Evolutionary conservation across 2,329 filamentous ascomycete genomes (phyloP), one percentile per base, ranked within the genome.

Genomic region (Colletotrichum graminicola): DNA sequence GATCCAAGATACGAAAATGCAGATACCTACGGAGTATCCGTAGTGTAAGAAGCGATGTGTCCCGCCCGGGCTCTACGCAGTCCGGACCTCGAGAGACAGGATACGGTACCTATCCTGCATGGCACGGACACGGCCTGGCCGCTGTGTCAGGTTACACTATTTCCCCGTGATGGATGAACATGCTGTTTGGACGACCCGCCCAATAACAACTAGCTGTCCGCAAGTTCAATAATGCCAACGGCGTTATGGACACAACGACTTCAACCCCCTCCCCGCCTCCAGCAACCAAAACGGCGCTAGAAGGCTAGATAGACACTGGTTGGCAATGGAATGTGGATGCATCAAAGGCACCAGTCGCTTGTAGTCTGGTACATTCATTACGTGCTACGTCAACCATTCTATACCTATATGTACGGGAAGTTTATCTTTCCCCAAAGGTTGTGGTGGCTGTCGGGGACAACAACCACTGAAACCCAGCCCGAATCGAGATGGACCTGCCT

Each of bases 121-220:
- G 43, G 52, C 68, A 71, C 64, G 64, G 68, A 71, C 64, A 54
- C 62, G 57, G 61, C 39, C 47, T 67, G 52, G 39, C 68, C 68
- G 52, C 49, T 54, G 65, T 65, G 64, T 57, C 57, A 57, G 68
- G 36, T 52, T 45, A 23, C 57, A 29, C 57, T 26, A 12, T 47
- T 16, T n/a, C 12, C 45, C 47, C 10, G 39, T 12, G 45, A 45
- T 45, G 65, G 68, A 62, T 62, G 59, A 71, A 63, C 65, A 57
- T 43, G 41, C 57, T 39, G 69, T 66, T 71, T 66, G 60, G 69
- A 71, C 36, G 66, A 66, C 34, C 41, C 56, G 60, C 47, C 69
- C 69, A 72, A 66, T 72, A 32, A 57, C 55, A 71, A 18, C 65
- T 55, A 57, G 65, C 68, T 29, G 29, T 45, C 41, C 39, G 47